Conservation (phyloP, 2,329 filamentous ascomycete genomes). For the Aspergillus candidus region DNA sequence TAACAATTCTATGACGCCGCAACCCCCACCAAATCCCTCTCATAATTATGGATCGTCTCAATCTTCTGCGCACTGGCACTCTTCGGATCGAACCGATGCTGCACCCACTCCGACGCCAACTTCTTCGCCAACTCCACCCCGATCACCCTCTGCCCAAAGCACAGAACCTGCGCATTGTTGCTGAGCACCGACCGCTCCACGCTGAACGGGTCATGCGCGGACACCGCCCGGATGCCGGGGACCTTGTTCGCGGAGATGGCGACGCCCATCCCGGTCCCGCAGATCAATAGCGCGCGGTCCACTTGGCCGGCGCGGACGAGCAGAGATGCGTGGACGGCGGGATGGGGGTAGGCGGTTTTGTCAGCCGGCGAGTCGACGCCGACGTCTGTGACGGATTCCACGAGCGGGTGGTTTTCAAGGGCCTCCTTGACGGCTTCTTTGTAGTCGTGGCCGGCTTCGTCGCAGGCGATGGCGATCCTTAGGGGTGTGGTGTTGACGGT, state of each 20-base stretch:
- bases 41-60: constrained; percentile 34
- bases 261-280: constrained; percentile 74
- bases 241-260: constrained; percentile 82
- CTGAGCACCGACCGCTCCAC: constrained; percentile 70
- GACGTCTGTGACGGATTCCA: constrained; percentile 63
- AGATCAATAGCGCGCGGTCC: constrained; percentile 67
- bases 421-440: constrained; percentile 67
- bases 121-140: constrained; percentile 68
- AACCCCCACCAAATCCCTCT: constrained; percentile 7
- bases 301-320: constrained; percentile 40
- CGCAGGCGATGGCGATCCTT: constrained; percentile 54
- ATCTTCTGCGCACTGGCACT: constrained; percentile 57
- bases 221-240: constrained; percentile 71
- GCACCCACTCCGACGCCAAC: constrained; percentile 70
- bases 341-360: constrained; percentile 71
- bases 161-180: constrained; percentile 77
- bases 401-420: constrained; percentile 58
- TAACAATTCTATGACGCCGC: too few relatives aligned
- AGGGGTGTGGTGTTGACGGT: constrained; percentile 24
- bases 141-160: constrained; percentile 72
- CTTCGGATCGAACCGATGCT: constrained; percentile 63
- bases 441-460: constrained; percentile 67
- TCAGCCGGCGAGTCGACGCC: constrained; percentile 57
- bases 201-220: constrained; percentile 72
- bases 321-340: constrained; percentile 62